A percentile compares a stretch with the other conserved stretches of the same genome.
Evolutionary conservation across 176 grass and related monocot species (phyloP).

Genomic region (Eremochloa ophiuroides): DNA sequence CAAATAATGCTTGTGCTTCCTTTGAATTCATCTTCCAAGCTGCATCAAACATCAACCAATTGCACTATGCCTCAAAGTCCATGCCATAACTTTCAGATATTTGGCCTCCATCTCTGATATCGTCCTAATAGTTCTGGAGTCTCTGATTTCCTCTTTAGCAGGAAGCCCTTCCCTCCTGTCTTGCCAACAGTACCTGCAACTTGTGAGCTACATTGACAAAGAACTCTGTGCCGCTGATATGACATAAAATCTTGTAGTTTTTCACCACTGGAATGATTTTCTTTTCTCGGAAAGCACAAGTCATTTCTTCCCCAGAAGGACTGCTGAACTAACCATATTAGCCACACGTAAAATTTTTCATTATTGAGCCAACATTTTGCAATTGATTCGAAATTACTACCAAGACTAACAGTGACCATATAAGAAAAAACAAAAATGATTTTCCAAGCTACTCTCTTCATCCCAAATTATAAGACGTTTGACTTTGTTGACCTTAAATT

Average conservation of each 20-base stretch:
- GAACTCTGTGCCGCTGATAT: not conserved
- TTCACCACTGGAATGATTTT: not conserved
- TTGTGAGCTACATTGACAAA: not conserved
- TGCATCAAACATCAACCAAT: not conserved
- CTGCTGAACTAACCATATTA: not conserved
- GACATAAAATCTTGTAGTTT: not conserved
- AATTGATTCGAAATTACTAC: not conserved
- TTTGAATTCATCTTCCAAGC: not conserved
- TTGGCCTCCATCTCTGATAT: not conserved
- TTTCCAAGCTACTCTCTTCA: too few relatives aligned
- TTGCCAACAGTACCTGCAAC: not conserved
- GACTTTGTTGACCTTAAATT: too few relatives aligned
- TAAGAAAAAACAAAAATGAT: not conserved
- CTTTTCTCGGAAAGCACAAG: not conserved
- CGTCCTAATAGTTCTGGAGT: not conserved
- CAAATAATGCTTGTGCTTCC: not conserved
- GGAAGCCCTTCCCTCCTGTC: not conserved
- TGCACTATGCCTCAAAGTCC: not conserved
- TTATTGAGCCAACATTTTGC: too few relatives aligned
- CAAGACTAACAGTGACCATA: not conserved
- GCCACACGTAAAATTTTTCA: not conserved
- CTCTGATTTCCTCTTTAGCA: not conserved
- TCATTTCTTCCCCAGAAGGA: not conserved
- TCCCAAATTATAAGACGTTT: too few relatives aligned
- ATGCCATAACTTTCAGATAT: not conserved